Evolutionary conservation across 495 filamentous ascomycete species (phyloP).

Genomic region (Penicillium subrubescens): DNA sequence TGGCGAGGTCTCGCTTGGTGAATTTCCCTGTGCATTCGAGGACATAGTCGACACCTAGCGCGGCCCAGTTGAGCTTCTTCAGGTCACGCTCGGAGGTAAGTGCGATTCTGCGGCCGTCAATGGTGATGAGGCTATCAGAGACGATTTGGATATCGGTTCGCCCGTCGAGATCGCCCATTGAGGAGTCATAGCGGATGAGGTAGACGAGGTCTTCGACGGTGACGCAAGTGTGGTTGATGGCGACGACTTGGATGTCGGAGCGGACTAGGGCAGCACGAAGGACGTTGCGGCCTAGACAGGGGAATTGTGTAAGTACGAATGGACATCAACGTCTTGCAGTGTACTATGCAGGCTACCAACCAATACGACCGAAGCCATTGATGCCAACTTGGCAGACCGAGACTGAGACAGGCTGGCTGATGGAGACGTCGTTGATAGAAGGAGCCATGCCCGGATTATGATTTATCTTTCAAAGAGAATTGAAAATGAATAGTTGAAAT

Average conservation of each 20-base stretch:
- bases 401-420: slow-evolving; percentile 10
- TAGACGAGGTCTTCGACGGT: slow-evolving; percentile 40
- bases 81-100: slow-evolving; percentile 40
- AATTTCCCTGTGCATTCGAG: slow-evolving; percentile 43
- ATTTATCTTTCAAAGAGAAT: neutral
- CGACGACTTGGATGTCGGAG: slow-evolving; percentile 34
- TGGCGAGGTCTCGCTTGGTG: slow-evolving; percentile 35
- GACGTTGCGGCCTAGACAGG: slow-evolving; percentile 34
- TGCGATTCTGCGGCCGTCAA: slow-evolving; percentile 29
- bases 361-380: slow-evolving; percentile 40
- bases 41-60: slow-evolving; percentile 36
- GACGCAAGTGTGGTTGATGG: slow-evolving; percentile 41
- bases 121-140: slow-evolving; percentile 31
- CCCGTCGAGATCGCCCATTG: slow-evolving; percentile 34
- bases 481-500: neutral
- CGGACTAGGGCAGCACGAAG: slow-evolving; percentile 37
- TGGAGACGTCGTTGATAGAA: slow-evolving; percentile 30
- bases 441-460: slow-evolving; percentile 25
- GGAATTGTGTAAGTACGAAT: neutral
- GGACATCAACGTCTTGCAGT: neutral
- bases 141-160: slow-evolving; percentile 29
- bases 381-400: slow-evolving; percentile 34
- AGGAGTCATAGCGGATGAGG: slow-evolving; percentile 43
- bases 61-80: slow-evolving; percentile 37
- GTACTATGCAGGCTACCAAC: slow-evolving; percentile 11